These are phyloP conservation scores for Hericium coralloides DNA, from an alignment of 768 basidiomycete species.

Conservation along the genomic window DNA sequence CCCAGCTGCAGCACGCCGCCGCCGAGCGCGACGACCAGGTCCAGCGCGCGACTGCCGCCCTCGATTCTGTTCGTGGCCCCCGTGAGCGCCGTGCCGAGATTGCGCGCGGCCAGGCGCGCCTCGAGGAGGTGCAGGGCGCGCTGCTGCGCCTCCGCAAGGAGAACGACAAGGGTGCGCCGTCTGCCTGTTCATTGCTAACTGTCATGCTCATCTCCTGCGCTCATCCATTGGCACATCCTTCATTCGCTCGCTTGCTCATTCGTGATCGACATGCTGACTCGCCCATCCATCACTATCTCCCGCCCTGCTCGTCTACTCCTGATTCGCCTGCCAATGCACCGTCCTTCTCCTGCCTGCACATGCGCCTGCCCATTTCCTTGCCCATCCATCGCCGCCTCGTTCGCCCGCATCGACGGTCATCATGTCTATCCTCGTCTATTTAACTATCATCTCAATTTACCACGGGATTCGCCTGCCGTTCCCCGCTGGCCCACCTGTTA, in stretches of 20 bases:
- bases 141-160: conserved; percentile 44
- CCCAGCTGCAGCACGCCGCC: conserved; percentile 48
- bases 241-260: neutral
- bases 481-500: too few relatives aligned
- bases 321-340: too few relatives aligned
- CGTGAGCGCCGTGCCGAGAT: conserved; percentile 40
- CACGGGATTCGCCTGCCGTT: too few relatives aligned
- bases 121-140: conserved; percentile 44
- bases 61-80: conserved; percentile 35
- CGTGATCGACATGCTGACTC: neutral
- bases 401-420: too few relatives aligned
- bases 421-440: too few relatives aligned
- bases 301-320: too few relatives aligned
- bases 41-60: conserved; percentile 37
- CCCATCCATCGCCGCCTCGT: too few relatives aligned
- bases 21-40: conserved; percentile 57
- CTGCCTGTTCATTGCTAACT: neutral
- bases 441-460: too few relatives aligned
- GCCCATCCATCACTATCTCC: too few relatives aligned
- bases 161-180: conserved; percentile 50
- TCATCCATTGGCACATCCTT: neutral
- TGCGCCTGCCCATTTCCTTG: too few relatives aligned
- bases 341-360: too few relatives aligned
- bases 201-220: neutral
- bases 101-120: conserved; percentile 35